Evolutionary conservation across 768 basidiomycete species (phyloP).

Genomic region (Coprinellus micaceus): DNA sequence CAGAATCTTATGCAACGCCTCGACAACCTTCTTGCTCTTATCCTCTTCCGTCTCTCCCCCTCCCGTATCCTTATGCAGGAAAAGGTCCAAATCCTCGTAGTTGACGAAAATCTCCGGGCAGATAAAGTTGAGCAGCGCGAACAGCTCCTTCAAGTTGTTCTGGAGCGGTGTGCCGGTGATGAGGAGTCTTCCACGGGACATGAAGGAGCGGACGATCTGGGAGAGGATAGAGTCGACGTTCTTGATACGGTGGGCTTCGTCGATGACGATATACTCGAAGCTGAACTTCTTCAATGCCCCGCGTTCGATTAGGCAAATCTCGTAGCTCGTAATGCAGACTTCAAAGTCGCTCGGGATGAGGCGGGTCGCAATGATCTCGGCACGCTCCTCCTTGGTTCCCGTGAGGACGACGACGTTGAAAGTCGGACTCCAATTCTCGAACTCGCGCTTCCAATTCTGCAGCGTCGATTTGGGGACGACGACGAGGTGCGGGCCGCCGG

Average conservation of each 20-base stretch:
- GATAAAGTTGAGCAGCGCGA: conserved; percentile 89
- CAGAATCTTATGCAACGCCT: conserved; percentile 95
- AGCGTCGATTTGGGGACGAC: conserved; percentile 98
- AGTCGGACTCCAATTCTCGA: conserved; percentile 86
- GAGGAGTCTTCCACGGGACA: conserved; percentile 81
- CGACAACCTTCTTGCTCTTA: conserved; percentile 89
- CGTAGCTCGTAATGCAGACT: conserved; percentile 94
- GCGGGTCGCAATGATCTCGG: conserved; percentile 69
- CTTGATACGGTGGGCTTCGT: conserved; percentile 99
- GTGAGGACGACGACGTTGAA: conserved; percentile 79
- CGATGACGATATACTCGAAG: conserved; percentile 97
- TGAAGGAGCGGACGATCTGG: conserved; percentile 90
- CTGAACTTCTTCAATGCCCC: conserved; percentile 89
- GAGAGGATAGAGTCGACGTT: conserved; percentile 95
- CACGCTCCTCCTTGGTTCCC: conserved; percentile 87
- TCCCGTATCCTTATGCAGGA: conserved; percentile 84
- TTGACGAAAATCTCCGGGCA: conserved; percentile 94
- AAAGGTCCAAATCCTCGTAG: conserved; percentile 87
- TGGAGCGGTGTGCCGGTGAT: conserved; percentile 97
- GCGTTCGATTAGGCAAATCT: conserved; percentile 91
- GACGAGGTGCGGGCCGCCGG: conserved; percentile 83
- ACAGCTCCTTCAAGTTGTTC: conserved; percentile 95
- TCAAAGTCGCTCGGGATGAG: conserved; percentile 89
- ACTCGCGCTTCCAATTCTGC: conserved; percentile 96
- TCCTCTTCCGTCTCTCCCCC: conserved; percentile 69